Percentiles rank a stretch among this genome's conserved stretches.
phyloP scores from a whole-genome alignment of 2,329 filamentous ascomycete genomes.

The Elsinoe australis region DNA sequence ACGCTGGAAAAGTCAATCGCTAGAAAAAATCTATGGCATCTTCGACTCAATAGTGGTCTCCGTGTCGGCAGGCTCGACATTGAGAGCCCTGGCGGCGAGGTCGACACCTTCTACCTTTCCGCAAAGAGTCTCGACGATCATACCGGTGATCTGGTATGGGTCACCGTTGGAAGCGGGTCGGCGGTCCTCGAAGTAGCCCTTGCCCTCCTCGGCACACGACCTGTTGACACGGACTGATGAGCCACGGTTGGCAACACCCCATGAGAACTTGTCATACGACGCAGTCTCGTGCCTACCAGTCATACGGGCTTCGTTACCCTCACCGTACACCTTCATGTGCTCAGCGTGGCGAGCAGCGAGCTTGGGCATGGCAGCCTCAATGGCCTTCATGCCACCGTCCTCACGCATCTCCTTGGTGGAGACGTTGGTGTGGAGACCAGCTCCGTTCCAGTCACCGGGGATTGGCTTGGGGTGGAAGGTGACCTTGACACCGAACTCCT shows the following conservation, averaged over 20 bases:
- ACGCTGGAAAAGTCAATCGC: conserved; percentile 12
- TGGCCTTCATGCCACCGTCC: conserved; percentile 91
- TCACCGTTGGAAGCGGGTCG: conserved; percentile 71
- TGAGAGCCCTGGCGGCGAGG: conserved; percentile 35
- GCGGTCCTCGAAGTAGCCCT: conserved; percentile 80
- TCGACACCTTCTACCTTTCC: conserved; percentile 45
- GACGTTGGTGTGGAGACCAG: conserved; percentile 89
- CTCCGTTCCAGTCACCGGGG: conserved; percentile 93
- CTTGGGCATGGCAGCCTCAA: conserved; percentile 65
- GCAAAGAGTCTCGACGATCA: conserved; percentile 64
- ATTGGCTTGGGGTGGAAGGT: conserved; percentile 95
- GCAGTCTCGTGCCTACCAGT: conserved; percentile 94
- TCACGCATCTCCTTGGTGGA: conserved; percentile 80
- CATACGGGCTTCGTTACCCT: conserved; percentile 90
- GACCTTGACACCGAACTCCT: conserved; percentile 94
- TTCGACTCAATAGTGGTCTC: conserved; percentile 30
- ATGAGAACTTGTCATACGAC: conserved; percentile 85
- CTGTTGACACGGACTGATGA: conserved; percentile 88
- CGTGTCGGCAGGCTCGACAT: conserved; percentile 30
- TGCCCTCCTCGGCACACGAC: conserved; percentile 75
- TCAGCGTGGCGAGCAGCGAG: conserved; percentile 44
- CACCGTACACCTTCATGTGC: conserved; percentile 81
- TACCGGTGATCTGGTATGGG: conserved; percentile 76
- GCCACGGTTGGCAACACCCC: conserved; percentile 92
- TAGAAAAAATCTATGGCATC: conserved; percentile 26